Evolutionary conservation across 2,329 filamentous ascomycete species (phyloP), one percentile per base, ranked within the genome.

Genomic region (Cucurbitaria berberidis): DNA sequence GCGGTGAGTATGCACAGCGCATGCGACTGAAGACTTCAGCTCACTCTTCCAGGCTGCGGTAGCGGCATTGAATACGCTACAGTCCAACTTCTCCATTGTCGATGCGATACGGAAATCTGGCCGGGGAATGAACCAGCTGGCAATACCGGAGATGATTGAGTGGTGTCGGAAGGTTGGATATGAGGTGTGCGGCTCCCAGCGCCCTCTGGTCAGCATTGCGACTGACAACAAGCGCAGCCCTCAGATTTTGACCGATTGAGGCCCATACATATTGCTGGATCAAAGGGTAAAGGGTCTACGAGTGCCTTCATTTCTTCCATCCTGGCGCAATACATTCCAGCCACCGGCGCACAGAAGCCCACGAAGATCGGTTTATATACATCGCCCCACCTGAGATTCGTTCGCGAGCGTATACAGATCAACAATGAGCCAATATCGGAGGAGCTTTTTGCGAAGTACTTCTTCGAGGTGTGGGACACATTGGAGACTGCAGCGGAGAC

Each of bases 241-340:
- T 81, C 82, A 13, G 84, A 87, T 53, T 81, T 89, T 62, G 78
- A 86, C 58, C 76, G 70, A 9, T 68, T 89, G 57, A 87, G 84
- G 53, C 78, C 82, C 61, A 86, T 98, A 55, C 93, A 98, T 72
- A 86, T 98, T 40, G 90, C 93, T 1, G 93, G 93, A 11, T 97
- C 93, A 4, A 98, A 97, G 74, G 93, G 93, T 55, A 98, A 97
- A 74, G 93, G 93, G 35, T 95, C 90, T 2, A 92, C 91, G 0
- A 91, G 89, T 60, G 89, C 93, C 9, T 93, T 93, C 72, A 84
- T 91, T 18, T 91, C 91, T 13, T 87, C 87, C 2, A 90, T 96
- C 58, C 80, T 96, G n/a, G 77, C 81, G 3, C 84, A 88, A 63
- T 88, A 88, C 68, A 73, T 79, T 2, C 70, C 77, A 2, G 66